A percentile compares a stretch with the other conserved stretches of the same genome.
These are phyloP conservation scores for Trametes cingulata DNA, from an alignment of 768 basidiomycete genomes.

Conservation along the genomic window DNA sequence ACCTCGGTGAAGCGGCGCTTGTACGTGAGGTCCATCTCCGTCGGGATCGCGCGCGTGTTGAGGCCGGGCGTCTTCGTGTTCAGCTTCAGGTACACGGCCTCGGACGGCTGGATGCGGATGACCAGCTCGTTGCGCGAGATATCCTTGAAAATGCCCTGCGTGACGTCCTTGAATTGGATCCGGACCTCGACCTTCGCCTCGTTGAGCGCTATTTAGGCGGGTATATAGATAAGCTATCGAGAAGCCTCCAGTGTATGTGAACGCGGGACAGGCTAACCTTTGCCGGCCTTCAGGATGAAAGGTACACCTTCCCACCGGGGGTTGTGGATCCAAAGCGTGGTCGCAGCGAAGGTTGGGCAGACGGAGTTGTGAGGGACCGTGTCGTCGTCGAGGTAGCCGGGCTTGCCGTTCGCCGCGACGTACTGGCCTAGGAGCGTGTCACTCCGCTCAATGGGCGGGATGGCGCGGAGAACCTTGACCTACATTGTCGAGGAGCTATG, in stretches of 20 bases:
- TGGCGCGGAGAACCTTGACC: constrained; percentile 95
- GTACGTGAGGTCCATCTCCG: constrained; percentile 98
- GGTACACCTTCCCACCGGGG: constrained; percentile 99
- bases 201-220: constrained; percentile 68
- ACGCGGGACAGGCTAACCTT: constrained; percentile 57
- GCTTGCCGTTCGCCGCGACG: constrained; percentile 83
- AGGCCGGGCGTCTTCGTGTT: constrained; percentile 95
- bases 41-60: constrained; percentile 85
- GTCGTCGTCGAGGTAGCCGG: constrained; percentile 98
- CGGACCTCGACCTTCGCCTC: constrained; percentile 99
- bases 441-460: constrained; percentile 72
- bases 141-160: constrained; percentile 94
- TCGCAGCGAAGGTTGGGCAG: constrained; percentile 94
- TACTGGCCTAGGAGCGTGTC: constrained; percentile 96
- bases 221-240: constrained; percentile 8
- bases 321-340: constrained; percentile 89
- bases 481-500: constrained; percentile 33
- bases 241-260: constrained; percentile 9
- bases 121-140: constrained; percentile 97
- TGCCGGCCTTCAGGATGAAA: constrained; percentile 97
- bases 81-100: constrained; percentile 96
- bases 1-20: constrained; percentile 89
- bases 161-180: constrained; percentile 97
- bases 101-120: constrained; percentile 93
- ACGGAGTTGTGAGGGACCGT: constrained; percentile 91